These are phyloP conservation scores for Stephania yunnanensis DNA, from an alignment of 164 flowering plant genomes.

Conservation along the genomic window DNA sequence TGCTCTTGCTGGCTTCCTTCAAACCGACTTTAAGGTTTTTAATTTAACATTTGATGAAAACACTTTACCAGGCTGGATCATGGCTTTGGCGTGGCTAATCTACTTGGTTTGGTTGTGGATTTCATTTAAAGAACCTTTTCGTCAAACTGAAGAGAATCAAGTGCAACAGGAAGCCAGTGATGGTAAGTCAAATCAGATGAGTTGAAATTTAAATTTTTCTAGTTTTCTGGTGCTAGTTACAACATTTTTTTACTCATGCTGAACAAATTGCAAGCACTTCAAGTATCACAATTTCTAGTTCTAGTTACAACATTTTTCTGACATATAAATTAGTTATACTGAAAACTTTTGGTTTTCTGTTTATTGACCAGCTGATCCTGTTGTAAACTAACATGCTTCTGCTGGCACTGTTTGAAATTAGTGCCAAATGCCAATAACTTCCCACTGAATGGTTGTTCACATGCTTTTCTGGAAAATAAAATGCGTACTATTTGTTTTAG, in stretches of 20 bases:
- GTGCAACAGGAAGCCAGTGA: conserved; percentile 16
- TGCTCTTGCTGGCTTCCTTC: conserved; percentile 48
- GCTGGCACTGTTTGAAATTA: neutral
- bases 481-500: neutral
- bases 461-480: neutral
- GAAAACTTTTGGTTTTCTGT: no score
- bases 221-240: no score
- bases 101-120: conserved; percentile 40
- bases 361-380: neutral
- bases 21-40: conserved; percentile 35
- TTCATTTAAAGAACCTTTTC: conserved; percentile 42
- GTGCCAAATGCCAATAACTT: neutral
- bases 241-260: neutral
- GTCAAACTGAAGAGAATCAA: conserved; percentile 14
- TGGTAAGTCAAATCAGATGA: conserved; percentile 18
- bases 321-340: no score
- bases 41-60: conserved; percentile 37
- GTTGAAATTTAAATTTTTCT: no score
- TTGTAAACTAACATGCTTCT: neutral
- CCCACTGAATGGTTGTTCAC: neutral
- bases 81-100: conserved; percentile 52
- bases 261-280: neutral
- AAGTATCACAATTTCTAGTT: no score
- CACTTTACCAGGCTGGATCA: conserved; percentile 60
- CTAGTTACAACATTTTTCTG: no score